These are phyloP conservation scores for Petunia axillaris DNA, from an alignment of 257 asterid genomes.

Conservation along the genomic window DNA sequence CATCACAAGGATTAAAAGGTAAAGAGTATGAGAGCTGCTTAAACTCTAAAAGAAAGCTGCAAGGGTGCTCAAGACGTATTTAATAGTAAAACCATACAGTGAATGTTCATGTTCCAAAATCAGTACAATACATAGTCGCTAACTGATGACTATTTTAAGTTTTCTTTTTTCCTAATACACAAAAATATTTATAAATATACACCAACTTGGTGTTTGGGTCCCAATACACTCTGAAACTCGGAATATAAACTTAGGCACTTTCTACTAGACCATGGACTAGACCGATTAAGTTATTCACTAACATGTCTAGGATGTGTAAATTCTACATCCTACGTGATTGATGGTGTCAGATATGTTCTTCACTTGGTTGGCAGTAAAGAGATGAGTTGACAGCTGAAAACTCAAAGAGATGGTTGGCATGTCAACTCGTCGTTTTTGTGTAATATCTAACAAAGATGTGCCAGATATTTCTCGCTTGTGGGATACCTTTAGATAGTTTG, in stretches of 20 bases:
- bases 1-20: slow-evolving; percentile 24
- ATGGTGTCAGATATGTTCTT: no score
- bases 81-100: background rate
- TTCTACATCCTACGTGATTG: no score
- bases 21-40: background rate
- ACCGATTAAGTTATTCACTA: background rate
- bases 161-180: background rate
- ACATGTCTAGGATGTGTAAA: background rate
- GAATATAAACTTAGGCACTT: no score
- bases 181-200: background rate
- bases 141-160: background rate
- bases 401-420: no score
- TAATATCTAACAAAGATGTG: no score
- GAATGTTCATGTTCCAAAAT: background rate
- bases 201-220: background rate
- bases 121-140: background rate
- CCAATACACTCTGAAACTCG: no score
- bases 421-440: no score
- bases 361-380: no score
- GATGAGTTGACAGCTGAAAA: no score
- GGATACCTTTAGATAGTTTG: no score
- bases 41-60: slow-evolving; percentile 9
- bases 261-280: background rate
- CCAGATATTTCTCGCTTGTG: no score
- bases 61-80: background rate